Conservation (phyloP, 192 early-diverging fungal species). For the Cetraspora pellucida region DNA sequence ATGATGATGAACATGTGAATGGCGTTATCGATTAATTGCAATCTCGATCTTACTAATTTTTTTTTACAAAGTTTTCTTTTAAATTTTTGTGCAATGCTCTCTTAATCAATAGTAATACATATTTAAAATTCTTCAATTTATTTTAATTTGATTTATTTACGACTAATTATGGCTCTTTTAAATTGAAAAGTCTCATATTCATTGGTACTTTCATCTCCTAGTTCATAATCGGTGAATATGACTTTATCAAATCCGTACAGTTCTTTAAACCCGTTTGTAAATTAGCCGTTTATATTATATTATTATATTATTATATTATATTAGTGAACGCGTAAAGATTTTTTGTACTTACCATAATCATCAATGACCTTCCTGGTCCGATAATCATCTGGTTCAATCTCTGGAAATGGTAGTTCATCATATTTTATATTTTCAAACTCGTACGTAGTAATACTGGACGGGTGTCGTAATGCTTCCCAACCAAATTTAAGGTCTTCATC, state of each 20-base stretch:
- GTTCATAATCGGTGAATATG: too few species aligned
- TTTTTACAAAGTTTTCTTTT: conserved; percentile 22
- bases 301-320: background rate
- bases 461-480: conserved; percentile 7
- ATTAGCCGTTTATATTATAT: too few species aligned
- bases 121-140: too few species aligned
- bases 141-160: too few species aligned
- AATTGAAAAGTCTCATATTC: background rate
- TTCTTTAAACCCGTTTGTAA: background rate
- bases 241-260: background rate
- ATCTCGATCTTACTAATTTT: conserved; percentile 35
- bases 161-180: conserved; percentile 36
- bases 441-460: background rate
- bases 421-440: conserved; percentile 22
- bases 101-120: too few species aligned
- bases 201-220: background rate
- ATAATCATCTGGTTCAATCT: conserved; percentile 2
- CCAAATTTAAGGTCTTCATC: conserved; percentile 20
- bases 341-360: conserved; percentile 6
- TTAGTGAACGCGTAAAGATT: background rate
- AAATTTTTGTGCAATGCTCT: too few species aligned
- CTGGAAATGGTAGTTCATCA: background rate
- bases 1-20: background rate
- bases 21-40: conserved; percentile 36
- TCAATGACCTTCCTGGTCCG: background rate